Evolutionary conservation across 345 rosid genomes (phyloP).

Genomic region (Microthlaspi erraticum): DNA sequence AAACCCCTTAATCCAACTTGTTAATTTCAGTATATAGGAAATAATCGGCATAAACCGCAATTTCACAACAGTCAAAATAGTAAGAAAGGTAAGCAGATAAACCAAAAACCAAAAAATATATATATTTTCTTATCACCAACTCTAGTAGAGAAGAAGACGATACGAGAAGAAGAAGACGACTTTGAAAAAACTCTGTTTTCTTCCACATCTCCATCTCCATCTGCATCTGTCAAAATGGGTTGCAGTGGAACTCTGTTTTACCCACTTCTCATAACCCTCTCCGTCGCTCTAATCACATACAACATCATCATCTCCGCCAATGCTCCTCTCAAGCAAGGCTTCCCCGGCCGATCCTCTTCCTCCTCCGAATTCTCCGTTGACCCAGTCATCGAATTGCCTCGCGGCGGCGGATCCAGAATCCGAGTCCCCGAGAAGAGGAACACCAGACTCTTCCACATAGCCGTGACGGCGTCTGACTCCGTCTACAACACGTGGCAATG

Average conservation of each 20-base stretch:
- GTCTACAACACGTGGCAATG: conserved; percentile 99
- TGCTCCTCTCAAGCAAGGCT: conserved; percentile 83
- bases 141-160: not conserved
- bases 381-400: conserved; percentile 79
- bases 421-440: conserved; percentile 2
- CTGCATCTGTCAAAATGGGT: conserved; percentile 61
- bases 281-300: conserved; percentile 92
- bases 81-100: not conserved
- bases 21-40: too few species aligned
- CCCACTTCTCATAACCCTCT: conserved; percentile 65
- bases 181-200: conserved; percentile 34
- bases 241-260: conserved; percentile 72
- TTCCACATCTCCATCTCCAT: not conserved
- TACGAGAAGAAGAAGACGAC: conserved; percentile 43
- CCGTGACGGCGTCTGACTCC: conserved; percentile 93
- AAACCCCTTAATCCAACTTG: too few species aligned
- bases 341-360: conserved; percentile 70
- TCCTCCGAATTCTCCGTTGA: conserved; percentile 52
- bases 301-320: conserved; percentile 94
- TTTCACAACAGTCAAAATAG: too few species aligned
- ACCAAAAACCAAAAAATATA: not conserved
- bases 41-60: too few species aligned
- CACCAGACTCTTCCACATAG: conserved; percentile 87
- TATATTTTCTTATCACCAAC: not conserved
- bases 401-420: conserved; percentile 55